Percentiles rank a stretch among this genome's conserved stretches.
These are phyloP conservation scores for Hypoxylon sp. DNA, from an alignment of 2,329 filamentous ascomycete species.

Conservation along the genomic window DNA sequence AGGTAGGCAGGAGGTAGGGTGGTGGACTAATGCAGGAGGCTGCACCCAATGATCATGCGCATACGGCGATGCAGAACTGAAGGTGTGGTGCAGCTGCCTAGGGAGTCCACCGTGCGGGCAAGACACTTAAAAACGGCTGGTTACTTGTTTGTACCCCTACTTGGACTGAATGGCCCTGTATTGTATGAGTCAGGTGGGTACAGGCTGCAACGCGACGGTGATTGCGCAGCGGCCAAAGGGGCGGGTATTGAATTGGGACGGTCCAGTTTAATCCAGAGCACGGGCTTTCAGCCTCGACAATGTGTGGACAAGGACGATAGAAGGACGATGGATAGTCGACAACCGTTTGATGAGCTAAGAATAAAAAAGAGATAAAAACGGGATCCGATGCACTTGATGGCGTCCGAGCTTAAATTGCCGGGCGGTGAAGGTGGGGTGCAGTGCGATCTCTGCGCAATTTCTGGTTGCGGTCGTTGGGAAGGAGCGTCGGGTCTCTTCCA, in stretches of 20 bases:
- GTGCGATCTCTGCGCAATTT: conserved; percentile 21
- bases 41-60: conserved; percentile 41
- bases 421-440: conserved; percentile 53
- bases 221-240: background rate
- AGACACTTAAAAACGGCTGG: conserved; percentile 15
- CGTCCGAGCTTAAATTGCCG: conserved; percentile 46
- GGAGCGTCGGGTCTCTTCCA: conserved; percentile 20
- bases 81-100: conserved; percentile 26
- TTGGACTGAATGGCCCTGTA: background rate
- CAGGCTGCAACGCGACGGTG: conserved; percentile 4
- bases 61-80: conserved; percentile 32
- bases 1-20: conserved; percentile 24
- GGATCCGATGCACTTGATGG: conserved; percentile 2
- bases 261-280: conserved; percentile 15
- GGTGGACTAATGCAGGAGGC: conserved; percentile 43
- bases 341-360: conserved; percentile 6
- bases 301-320: too few relatives aligned
- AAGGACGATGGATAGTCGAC: background rate
- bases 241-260: conserved; percentile 3
- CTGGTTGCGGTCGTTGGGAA: conserved; percentile 12
- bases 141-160: conserved; percentile 24
- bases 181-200: conserved; percentile 28
- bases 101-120: conserved; percentile 25
- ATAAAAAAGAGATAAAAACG: background rate
- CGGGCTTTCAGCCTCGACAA: conserved; percentile 22